These are phyloP conservation scores for Rhodosporidiobolus odoratus DNA, from an alignment of 768 basidiomycete species.

Conservation along the genomic window DNA sequence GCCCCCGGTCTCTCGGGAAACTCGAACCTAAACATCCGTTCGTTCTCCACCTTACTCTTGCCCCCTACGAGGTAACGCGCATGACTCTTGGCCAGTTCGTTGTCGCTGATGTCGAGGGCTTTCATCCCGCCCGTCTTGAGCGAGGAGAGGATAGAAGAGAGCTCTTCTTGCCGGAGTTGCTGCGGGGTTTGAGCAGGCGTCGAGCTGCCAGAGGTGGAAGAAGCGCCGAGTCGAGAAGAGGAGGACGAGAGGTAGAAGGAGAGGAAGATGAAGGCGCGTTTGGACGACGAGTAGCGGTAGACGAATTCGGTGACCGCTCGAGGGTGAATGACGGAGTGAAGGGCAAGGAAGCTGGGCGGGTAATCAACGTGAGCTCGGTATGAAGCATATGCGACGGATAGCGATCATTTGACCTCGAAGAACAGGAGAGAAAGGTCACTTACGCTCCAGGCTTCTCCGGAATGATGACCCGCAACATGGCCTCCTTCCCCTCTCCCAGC, in stretches of 20 bases:
- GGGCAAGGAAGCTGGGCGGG: constrained; percentile 67
- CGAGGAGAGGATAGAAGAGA: constrained; percentile 56
- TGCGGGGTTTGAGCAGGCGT: constrained; percentile 41
- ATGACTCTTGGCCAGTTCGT: constrained; percentile 93
- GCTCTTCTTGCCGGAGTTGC: constrained; percentile 46
- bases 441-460: constrained; percentile 89
- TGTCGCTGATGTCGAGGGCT: constrained; percentile 82
- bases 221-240: constrained; percentile 49
- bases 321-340: constrained; percentile 82
- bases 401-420: background rate
- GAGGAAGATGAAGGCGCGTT: constrained; percentile 75
- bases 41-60: constrained; percentile 65
- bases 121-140: constrained; percentile 69
- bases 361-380: background rate
- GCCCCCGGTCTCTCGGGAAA: constrained; percentile 94
- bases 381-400: background rate
- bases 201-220: constrained; percentile 16
- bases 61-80: constrained; percentile 93
- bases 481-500: constrained; percentile 90
- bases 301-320: constrained; percentile 91
- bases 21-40: constrained; percentile 88
- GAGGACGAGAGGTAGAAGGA: constrained; percentile 72
- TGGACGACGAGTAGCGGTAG: constrained; percentile 70
- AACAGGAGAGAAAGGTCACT: constrained; percentile 38
- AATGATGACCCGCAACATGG: constrained; percentile 84